Evolutionary conservation across 2,329 filamentous ascomycete genomes (phyloP).

Genomic region (Colletotrichum kahawae): DNA sequence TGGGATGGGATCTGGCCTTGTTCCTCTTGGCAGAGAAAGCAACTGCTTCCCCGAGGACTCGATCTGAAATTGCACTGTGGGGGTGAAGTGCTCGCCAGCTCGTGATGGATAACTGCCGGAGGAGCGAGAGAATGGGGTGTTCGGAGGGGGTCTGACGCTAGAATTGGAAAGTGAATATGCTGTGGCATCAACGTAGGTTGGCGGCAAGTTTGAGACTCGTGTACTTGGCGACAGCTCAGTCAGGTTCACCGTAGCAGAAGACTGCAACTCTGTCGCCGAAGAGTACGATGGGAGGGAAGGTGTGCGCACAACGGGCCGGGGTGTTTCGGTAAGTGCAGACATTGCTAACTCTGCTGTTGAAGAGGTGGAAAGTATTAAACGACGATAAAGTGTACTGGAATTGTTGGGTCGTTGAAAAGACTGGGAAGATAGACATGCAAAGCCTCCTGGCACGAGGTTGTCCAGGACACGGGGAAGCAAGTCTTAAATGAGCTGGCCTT

Average conservation of each 20-base stretch:
- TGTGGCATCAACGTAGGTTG: conserved; percentile 31
- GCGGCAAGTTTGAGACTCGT: conserved; percentile 22
- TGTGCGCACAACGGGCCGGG: background rate
- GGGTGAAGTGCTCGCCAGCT: conserved; percentile 36
- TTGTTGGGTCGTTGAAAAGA: background rate
- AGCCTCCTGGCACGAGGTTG: background rate
- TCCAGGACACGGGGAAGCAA: background rate
- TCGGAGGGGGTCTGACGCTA: background rate
- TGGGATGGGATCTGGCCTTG: conserved; percentile 42
- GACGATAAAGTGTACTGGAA: background rate
- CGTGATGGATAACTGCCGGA: conserved; percentile 2
- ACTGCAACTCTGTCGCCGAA: background rate
- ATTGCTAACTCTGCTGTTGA: background rate
- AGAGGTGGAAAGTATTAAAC: background rate
- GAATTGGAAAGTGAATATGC: conserved; percentile 15
- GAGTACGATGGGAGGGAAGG: background rate
- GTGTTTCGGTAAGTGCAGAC: background rate
- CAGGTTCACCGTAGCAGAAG: background rate
- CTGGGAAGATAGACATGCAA: background rate
- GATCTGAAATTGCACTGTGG: conserved; percentile 53
- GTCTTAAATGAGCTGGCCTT: background rate
- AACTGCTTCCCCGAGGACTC: conserved; percentile 48
- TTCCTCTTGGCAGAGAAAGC: conserved; percentile 46
- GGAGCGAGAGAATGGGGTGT: background rate
- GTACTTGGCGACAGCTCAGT: background rate